Evolutionary conservation across 495 filamentous ascomycete species (phyloP), one percentile per base, ranked within the genome.

Genomic region (Neurospora sp.): DNA sequence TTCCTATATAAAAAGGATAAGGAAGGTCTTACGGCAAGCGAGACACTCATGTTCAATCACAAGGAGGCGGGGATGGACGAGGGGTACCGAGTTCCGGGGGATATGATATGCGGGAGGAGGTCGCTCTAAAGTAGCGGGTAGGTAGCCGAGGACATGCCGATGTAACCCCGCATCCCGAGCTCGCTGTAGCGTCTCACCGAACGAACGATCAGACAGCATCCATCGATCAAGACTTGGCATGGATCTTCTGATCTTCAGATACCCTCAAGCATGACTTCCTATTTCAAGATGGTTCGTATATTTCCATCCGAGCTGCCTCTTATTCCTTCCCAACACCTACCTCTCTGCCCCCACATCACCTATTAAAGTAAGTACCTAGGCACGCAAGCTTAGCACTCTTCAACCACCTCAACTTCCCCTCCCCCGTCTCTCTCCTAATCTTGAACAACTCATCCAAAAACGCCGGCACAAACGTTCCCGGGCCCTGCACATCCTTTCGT

Each of bases 391-490:
- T 90, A 1, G 87, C 89, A 27, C 82, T 83, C 22, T 82, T 79
- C 9, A 91, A 79, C 90, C 89, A 91, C 14, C 74, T 76, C n/a
- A 83, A 40, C 45, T 89, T 83, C 0, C 84, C 85, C 61, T 81
- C 78, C 12, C 79, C 78, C 3, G 87, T 86, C 22, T 83, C 85
- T 42, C 81, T 80, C 69, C 85, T 82, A 70, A 89, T 87, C 14
- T 79, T 82, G 77, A 87, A 86, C 68, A 90, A 79, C 76, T 84
- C 91, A 75, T 98, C 94, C 27, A 98, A 82, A 77, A 97, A 94
- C 0, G 91, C 91, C 3, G 93, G 91, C 9, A 97, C 87, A 83
- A 98, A 98, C 18, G 92, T 95, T 1, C 94, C 94, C 0, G 94
- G 93, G 0, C 94, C 94, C 65, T 87, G 79, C 20, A 88, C 93